Conservation (phyloP, 257 asterid species). For the Solanum etuberosum region DNA sequence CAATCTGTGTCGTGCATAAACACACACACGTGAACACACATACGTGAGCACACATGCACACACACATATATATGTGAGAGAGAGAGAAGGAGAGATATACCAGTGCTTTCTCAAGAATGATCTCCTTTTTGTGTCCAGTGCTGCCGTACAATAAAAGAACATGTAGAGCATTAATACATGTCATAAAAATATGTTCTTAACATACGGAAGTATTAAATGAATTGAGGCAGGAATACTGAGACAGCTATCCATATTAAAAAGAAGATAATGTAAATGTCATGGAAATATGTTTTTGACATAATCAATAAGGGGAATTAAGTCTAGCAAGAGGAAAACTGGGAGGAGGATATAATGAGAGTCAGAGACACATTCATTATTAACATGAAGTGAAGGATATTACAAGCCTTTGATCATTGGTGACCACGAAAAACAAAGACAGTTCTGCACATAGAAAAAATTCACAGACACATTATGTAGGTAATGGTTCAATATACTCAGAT, state of each 20-base stretch:
- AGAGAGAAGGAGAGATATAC: conserved; percentile 32
- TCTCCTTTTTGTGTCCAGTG: conserved; percentile 86
- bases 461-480: neutral
- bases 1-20: neutral
- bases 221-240: neutral
- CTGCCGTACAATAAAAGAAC: conserved; percentile 33
- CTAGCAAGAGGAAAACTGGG: neutral
- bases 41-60: neutral
- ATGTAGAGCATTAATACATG: conserved; percentile 1
- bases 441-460: neutral
- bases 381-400: neutral
- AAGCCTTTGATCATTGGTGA: neutral
- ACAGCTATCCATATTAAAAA: neutral
- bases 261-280: neutral
- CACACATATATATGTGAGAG: neutral
- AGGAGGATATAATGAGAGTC: neutral
- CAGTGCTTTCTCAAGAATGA: conserved; percentile 60
- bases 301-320: neutral
- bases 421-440: neutral
- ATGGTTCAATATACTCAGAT: neutral
- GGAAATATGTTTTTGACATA: neutral
- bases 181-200: neutral
- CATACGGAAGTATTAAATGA: neutral
- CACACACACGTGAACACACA: neutral
- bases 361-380: neutral